These are phyloP conservation scores for Sugiyamaella mastotermitis DNA, from an alignment of 805 yeast genomes.

Conservation along the genomic window DNA sequence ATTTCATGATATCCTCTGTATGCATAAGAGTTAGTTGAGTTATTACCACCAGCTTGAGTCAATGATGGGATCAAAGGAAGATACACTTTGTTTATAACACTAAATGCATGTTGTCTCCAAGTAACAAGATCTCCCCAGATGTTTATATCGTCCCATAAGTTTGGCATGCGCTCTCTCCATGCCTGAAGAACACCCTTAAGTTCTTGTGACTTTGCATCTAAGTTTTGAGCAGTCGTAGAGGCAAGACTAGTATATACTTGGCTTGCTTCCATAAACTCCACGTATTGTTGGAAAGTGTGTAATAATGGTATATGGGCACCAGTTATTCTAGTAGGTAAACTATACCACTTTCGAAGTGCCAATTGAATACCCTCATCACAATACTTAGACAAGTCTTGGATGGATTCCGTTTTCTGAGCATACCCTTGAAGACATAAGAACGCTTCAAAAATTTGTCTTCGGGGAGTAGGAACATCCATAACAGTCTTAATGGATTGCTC, in stretches of 20 bases:
- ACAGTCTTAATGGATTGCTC: conserved; percentile 93
- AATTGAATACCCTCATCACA: conserved; percentile 97
- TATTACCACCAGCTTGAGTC: conserved; percentile 46
- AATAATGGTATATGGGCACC: conserved; percentile 83
- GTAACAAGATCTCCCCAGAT: conserved; percentile 97
- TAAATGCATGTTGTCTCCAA: conserved; percentile 98
- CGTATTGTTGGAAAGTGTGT: conserved; percentile 95
- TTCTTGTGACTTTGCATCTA: conserved; percentile 91
- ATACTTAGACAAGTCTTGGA: conserved; percentile 74
- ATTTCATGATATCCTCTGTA: conserved; percentile 97
- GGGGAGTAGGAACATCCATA: conserved; percentile 98
- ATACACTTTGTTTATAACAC: conserved; percentile 89
- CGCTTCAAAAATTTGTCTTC: conserved; percentile 93
- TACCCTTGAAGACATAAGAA: conserved; percentile 88
- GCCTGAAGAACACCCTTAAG: conserved; percentile 90
- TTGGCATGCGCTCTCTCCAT: conserved; percentile 97
- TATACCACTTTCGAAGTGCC: conserved; percentile 88
- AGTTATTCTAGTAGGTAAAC: conserved; percentile 63
- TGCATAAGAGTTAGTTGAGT: conserved; percentile 80
- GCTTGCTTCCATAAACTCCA: conserved; percentile 95
- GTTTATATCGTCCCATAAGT: conserved; percentile 95
- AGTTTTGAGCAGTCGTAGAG: conserved; percentile 84
- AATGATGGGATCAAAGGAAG: conserved; percentile 84
- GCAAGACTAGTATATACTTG: conserved; percentile 85
- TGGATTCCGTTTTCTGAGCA: conserved; percentile 82